Base-by-base conservation (phyloP, 805 yeast genomes). In the Kluyveromyces nonfermentans region DNA sequence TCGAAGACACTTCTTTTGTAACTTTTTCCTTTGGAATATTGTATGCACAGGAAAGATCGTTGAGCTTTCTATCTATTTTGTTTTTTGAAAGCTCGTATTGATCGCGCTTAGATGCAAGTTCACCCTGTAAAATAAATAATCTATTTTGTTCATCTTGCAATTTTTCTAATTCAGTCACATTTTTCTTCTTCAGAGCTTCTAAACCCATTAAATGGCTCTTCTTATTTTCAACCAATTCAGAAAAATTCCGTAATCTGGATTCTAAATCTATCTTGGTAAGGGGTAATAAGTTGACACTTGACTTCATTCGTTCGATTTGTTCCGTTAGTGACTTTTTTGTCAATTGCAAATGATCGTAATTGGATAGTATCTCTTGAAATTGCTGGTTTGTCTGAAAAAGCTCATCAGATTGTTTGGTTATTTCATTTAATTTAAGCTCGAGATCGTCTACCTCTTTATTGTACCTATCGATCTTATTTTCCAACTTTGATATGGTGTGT, bases 311-410 rank as follows among this genome's bases (percentile, higher is more conserved):
- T 8, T 62, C 60, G 3, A 78, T 70, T 47, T 80, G 85, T 15
- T 74, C 77, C 2, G 53, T 48, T 4, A 77, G 57, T 1, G 77
- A 68, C 8, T 55, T 55, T 45, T 69, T 67, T 38, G 73, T 72
- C 40, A 75, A 75, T 31, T 68, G 65, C 37, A 83, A 57, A 41
- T 75, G 77, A 33, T 82, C 85, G 18, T 80, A 62, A 48, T 75
- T 75, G 22, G 83, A 78, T 17, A 89, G 57, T 0, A 79, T 76
- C 47, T 78, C 71, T 57, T 87, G 95, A 57, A 82, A 89, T 46
- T 83, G 82, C 57, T 86, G 96, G 55, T 86, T 85, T 1, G 85
- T 71, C 40, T 77, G 75, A 62, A 87, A 88, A 12, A 89, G 65
- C 12, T 57, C 57, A 39, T 83, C 81, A 3, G 86, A 72, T 51